Percentiles rank a stretch among this genome's conserved stretches.
These are phyloP conservation scores for Closterium sp. DNA, from an alignment of 139 green algal species.

Conservation along the genomic window DNA sequence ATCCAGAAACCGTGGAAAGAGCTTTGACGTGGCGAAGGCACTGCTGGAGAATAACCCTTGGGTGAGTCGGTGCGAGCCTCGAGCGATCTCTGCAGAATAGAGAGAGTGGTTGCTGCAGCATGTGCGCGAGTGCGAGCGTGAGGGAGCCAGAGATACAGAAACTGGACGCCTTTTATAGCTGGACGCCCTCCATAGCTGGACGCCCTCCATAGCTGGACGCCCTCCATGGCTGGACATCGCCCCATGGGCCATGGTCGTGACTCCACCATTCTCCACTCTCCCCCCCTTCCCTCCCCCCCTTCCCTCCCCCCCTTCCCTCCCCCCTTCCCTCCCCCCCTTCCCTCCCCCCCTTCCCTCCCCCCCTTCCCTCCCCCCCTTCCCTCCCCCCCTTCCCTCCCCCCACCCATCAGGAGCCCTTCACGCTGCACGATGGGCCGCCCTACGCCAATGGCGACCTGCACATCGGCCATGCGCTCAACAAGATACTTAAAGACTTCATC, in stretches of 20 bases:
- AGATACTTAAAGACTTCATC: conserved; percentile 98
- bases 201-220: too few species aligned
- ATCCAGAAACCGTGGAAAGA: conserved; percentile 90
- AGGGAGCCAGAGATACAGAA: conserved; percentile 91
- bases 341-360: too few species aligned
- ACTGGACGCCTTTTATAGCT: too few species aligned
- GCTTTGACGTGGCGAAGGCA: conserved; percentile 69
- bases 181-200: too few species aligned
- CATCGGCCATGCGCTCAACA: conserved; percentile 98
- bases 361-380: neutral
- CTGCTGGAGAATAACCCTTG: conserved; percentile 48
- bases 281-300: neutral
- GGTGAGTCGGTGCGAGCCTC: conserved; percentile 50
- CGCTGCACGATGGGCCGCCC: conserved; percentile 95
- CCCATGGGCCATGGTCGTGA: too few species aligned
- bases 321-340: neutral
- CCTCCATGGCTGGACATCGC: too few species aligned
- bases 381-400: neutral
- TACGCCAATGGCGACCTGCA: conserved; percentile 99
- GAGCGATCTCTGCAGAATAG: too few species aligned
- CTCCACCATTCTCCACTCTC: too few species aligned
- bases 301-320: neutral
- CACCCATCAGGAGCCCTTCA: conserved; percentile 66
- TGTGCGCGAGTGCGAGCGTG: conserved; percentile 87
- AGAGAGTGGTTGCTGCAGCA: conserved; percentile 85